Conservation (phyloP, 1,284 basidiomycete genomes). For the Mycena sp. region DNA sequence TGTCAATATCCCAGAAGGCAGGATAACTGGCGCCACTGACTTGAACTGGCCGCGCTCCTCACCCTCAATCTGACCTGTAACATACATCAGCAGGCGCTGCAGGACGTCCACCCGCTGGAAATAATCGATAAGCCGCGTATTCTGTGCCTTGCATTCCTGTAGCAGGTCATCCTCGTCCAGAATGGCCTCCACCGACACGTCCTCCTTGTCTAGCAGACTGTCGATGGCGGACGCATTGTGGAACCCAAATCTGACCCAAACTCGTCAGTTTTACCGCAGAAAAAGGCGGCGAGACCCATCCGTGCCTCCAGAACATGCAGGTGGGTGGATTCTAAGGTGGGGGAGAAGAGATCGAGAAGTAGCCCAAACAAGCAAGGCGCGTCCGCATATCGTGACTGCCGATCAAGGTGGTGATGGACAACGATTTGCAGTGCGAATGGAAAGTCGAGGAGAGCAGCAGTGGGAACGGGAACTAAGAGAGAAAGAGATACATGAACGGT, state of each 20-base stretch:
- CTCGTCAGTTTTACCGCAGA: slow-evolving; percentile 20
- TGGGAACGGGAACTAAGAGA: no score
- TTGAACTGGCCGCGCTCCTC: slow-evolving; percentile 81
- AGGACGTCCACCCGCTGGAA: slow-evolving; percentile 84
- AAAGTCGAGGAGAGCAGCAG: no score
- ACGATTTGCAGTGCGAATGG: no score
- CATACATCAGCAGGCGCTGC: slow-evolving; percentile 83
- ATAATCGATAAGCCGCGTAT: slow-evolving; percentile 88
- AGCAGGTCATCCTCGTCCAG: slow-evolving; percentile 95
- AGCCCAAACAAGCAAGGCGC: no score
- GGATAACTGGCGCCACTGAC: slow-evolving; percentile 55
- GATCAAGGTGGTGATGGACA: no score
- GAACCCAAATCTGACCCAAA: slow-evolving; percentile 78
- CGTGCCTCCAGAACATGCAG: slow-evolving; percentile 33
- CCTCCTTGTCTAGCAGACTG: slow-evolving; percentile 84
- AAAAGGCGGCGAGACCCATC: slow-evolving; percentile 11
- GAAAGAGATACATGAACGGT: no score
- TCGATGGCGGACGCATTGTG: slow-evolving; percentile 86
- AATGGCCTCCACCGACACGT: slow-evolving; percentile 88
- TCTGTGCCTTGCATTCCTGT: slow-evolving; percentile 96
- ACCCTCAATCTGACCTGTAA: slow-evolving; percentile 85
- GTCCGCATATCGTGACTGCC: no score
- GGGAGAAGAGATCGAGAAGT: no score
- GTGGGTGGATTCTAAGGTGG: slow-evolving; percentile 10
- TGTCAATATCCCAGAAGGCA: neutral